phyloP scores from a whole-genome alignment of 805 yeast species.

The Candida orba region DNA sequence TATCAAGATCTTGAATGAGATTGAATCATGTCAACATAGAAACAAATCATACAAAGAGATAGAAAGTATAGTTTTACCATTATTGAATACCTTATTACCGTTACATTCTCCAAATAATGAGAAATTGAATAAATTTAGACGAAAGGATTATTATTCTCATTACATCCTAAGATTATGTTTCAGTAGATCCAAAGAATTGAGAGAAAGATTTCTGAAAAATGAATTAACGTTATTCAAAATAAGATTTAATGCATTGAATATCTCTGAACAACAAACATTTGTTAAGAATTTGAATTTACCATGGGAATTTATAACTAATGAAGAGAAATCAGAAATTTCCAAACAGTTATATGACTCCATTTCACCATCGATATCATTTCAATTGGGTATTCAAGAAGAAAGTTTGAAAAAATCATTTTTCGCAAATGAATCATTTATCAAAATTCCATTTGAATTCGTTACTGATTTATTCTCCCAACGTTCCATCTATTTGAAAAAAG shows the following conservation, averaged over 20 bases:
- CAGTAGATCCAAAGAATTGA: slow-evolving; percentile 77
- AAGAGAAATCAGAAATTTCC: slow-evolving; percentile 48
- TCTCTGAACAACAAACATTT: slow-evolving; percentile 63
- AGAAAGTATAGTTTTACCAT: slow-evolving; percentile 57
- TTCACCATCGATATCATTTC: slow-evolving; percentile 30
- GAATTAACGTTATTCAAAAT: slow-evolving; percentile 71
- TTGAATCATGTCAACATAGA: slow-evolving; percentile 67
- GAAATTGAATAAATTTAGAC: slow-evolving; percentile 39
- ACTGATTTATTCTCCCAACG: slow-evolving; percentile 71
- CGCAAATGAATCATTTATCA: slow-evolving; percentile 61
- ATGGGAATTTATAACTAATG: slow-evolving; percentile 59
- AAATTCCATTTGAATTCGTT: slow-evolving; percentile 82
- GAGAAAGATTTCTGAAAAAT: slow-evolving; percentile 69
- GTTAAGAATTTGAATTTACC: slow-evolving; percentile 58
- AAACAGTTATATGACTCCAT: slow-evolving; percentile 51
- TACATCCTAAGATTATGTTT: slow-evolving; percentile 83
- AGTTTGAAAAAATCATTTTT: slow-evolving; percentile 35
- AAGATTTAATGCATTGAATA: slow-evolving; percentile 58
- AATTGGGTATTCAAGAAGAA: slow-evolving; percentile 39
- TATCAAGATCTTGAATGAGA: slow-evolving; percentile 71
- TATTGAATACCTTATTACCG: slow-evolving; percentile 60
- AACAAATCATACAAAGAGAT: slow-evolving; percentile 58
- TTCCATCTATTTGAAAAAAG: slow-evolving; percentile 56
- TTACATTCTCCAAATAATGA: slow-evolving; percentile 34
- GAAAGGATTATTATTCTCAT: slow-evolving; percentile 90